Conservation (phyloP, 345 rosid genomes). For the Bruguiera gymnorhiza region DNA sequence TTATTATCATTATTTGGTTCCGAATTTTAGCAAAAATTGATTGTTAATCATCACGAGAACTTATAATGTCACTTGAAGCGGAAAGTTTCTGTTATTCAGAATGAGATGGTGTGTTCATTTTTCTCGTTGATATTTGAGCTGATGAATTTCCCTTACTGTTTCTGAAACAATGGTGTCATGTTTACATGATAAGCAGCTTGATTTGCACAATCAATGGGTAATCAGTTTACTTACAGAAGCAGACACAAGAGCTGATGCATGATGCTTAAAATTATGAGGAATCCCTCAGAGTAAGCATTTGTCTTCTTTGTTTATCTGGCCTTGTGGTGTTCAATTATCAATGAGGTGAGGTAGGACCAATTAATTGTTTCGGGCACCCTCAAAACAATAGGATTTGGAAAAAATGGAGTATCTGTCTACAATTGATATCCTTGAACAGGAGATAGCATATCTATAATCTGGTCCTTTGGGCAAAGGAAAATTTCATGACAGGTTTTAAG, state of each 20-base stretch:
- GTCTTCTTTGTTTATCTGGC: background rate
- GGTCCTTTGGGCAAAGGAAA: constrained; percentile 57
- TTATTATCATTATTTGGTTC: too few species aligned
- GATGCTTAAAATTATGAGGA: constrained; percentile 48
- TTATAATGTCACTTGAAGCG: too few species aligned
- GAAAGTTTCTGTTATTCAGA: too few species aligned
- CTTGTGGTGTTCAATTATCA: too few species aligned
- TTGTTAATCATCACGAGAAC: too few species aligned
- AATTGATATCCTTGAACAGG: constrained; percentile 67
- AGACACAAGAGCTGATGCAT: constrained; percentile 40
- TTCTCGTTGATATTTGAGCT: background rate
- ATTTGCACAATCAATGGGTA: constrained; percentile 30
- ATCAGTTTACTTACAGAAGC: constrained; percentile 46
- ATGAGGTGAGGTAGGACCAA: too few species aligned
- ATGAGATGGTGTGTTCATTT: too few species aligned
- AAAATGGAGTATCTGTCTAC: constrained; percentile 50
- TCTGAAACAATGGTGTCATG: constrained; percentile 6
- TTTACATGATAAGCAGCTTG: constrained; percentile 40
- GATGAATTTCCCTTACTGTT: background rate
- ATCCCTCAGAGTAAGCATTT: constrained; percentile 41
- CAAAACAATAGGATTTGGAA: constrained; percentile 52
- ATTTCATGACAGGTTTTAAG: background rate
- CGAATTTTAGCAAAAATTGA: too few species aligned
- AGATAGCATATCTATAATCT: constrained; percentile 54
- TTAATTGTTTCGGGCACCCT: constrained; percentile 41